These are phyloP conservation scores for Ceratobasidium sp. DNA, from an alignment of 1,284 basidiomycete genomes.

Conservation along the genomic window DNA sequence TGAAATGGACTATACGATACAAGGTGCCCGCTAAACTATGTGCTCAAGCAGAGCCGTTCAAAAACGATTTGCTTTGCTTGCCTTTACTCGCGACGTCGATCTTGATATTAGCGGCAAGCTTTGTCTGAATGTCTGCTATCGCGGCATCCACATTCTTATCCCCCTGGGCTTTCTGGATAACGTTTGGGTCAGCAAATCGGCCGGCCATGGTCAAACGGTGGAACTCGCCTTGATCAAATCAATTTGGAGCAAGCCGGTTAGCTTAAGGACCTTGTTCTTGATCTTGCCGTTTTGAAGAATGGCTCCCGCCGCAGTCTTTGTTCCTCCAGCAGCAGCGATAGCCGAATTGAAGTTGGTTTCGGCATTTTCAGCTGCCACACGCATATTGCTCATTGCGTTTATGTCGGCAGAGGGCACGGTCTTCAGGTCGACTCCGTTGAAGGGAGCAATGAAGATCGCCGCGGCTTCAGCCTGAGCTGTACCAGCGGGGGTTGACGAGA, in stretches of 20 bases:
- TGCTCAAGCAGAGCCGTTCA: not conserved
- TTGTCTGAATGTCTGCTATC: constrained; percentile 12
- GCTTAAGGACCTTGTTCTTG: constrained; percentile 3
- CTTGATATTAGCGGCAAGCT: constrained; percentile 6
- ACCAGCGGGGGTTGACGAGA: not conserved
- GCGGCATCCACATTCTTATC: not conserved
- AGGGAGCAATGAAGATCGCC: not conserved
- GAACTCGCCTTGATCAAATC: not conserved
- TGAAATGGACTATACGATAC: not conserved
- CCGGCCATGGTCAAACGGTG: not conserved
- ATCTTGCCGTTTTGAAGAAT: not conserved
- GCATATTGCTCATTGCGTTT: not conserved
- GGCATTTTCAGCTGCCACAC: not conserved
- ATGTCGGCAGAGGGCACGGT: not conserved
- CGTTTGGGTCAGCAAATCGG: not conserved
- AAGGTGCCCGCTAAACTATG: not conserved
- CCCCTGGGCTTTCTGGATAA: not conserved
- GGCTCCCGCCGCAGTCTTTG: not conserved
- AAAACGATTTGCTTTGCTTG: not conserved
- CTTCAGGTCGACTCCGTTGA: not conserved
- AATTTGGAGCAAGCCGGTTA: not conserved
- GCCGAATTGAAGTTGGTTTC: not conserved
- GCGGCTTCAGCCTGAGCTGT: not conserved
- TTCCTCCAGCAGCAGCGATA: constrained; percentile 4
- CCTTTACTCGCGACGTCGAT: constrained; percentile 5